Conservation (phyloP, 768 basidiomycete genomes). For the Rhodotorula graminis region DNA sequence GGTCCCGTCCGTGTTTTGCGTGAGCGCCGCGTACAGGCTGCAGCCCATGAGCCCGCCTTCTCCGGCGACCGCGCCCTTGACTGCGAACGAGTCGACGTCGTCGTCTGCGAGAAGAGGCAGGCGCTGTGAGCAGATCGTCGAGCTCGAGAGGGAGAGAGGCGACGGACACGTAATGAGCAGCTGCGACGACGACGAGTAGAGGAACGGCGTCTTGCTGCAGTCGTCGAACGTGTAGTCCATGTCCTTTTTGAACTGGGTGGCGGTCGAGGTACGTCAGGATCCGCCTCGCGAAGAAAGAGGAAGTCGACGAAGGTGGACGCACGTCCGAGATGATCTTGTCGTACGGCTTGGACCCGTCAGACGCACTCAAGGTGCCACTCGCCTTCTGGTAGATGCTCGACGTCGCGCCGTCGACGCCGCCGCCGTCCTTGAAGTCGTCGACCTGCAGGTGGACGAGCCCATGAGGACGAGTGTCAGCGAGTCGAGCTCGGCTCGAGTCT, state of each 20-base stretch:
- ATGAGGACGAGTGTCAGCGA: too few species aligned
- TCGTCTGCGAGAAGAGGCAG: constrained; percentile 1
- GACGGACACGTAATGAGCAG: constrained; percentile 20
- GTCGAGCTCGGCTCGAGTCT: too few species aligned
- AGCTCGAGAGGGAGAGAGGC: too few species aligned
- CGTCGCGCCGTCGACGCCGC: neutral
- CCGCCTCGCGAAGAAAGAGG: too few species aligned
- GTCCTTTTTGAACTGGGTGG: neutral
- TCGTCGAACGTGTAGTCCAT: constrained; percentile 29
- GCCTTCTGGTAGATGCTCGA: neutral
- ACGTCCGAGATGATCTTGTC: neutral
- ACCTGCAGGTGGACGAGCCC: neutral
- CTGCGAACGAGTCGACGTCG: constrained; percentile 4
- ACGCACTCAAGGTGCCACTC: neutral
- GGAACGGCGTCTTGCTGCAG: constrained; percentile 19
- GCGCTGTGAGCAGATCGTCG: too few species aligned
- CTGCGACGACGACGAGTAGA: constrained; percentile 4
- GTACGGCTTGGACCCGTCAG: neutral
- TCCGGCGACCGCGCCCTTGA: constrained; percentile 8
- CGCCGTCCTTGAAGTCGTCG: constrained; percentile 17
- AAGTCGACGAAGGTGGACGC: neutral
- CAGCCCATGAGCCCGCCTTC: neutral
- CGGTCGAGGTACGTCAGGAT: too few species aligned
- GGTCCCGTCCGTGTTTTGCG: constrained; percentile 15
- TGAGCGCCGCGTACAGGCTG: constrained; percentile 4